Evolutionary conservation across 768 basidiomycete genomes (phyloP), one percentile per base, ranked within the genome.

Genomic region (Daedaleopsis nitida): DNA sequence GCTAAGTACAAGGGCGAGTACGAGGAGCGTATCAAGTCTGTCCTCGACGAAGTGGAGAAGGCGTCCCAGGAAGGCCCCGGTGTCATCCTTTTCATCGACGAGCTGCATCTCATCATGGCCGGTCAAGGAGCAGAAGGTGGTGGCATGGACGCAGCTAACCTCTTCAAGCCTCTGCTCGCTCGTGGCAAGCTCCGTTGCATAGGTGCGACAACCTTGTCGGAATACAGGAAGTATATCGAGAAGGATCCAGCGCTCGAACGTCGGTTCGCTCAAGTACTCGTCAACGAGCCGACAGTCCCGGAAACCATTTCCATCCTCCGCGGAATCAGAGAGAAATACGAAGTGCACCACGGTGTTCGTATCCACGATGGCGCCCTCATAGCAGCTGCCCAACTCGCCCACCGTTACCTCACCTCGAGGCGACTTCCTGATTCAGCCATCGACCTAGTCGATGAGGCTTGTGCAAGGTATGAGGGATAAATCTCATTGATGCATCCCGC

Each of bases 1-100:
- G 91, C 91, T 19, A 90, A 90, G 72, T 95, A 94, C 79, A 96
- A 95, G 71, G 96, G 90, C 52, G 94, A 98, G 76, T 99, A 95
- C 74, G 96, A 98, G 76, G 96, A 98, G 72, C 90, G 96, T 43
- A 87, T 98, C 77, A 98, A 97, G 73, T 78, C 88, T 12, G 93
- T 98, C 57, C 76, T 99, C 58, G 87, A 89, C 73, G 96, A 98
- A 76, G 88, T 98, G 63, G 96, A 98, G 74, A 95, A 96, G 75
- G 84, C 90, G 0, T 78, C 87, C 0, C 86, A 89, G 24, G 86
- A 91, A 48, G 86, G 91, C 44, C 82, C 83, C 6, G 86, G 87
- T 17, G 83, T 98, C 68, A 93, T 98, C 63, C 85, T 99, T 39
- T 98, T 98, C 81, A 86, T 98, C 66, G 96, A 99, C 68, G 96